A percentile compares a stretch with the other conserved stretches of the same genome.
phyloP scores from a whole-genome alignment of 1,284 basidiomycete species.

The Bjerkandera adusta region DNA sequence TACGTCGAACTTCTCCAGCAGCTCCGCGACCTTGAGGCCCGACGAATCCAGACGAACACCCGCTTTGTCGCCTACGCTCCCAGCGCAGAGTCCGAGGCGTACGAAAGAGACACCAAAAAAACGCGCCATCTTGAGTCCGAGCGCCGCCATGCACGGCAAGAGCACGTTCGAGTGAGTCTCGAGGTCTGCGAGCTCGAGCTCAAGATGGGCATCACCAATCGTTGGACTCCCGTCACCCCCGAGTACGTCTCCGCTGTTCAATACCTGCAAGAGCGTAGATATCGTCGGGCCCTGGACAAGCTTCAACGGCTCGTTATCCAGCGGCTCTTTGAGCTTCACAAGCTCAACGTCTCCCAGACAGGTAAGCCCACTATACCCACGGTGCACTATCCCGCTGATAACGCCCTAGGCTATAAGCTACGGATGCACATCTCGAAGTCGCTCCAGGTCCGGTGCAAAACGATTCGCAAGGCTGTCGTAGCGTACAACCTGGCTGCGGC shows the following conservation, averaged over 20 bases:
- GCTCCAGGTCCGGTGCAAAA: conserved; percentile 21
- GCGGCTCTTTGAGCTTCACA: conserved; percentile 31
- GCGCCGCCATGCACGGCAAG: conserved; percentile 5
- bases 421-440: conserved; percentile 26
- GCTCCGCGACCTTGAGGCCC: conserved; percentile 18
- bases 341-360: conserved; percentile 26
- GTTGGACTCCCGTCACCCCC: conserved; percentile 20
- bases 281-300: conserved; percentile 23
- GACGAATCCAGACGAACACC: background rate
- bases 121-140: conserved; percentile 17
- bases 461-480: conserved; percentile 21
- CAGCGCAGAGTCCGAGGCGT: background rate
- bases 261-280: conserved; percentile 20
- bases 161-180: background rate
- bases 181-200: conserved; percentile 21
- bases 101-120: conserved; percentile 1
- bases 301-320: conserved; percentile 29
- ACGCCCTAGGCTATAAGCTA: conserved; percentile 22
- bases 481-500: conserved; percentile 27
- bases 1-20: conserved; percentile 17
- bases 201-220: conserved; percentile 19
- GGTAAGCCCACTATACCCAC: conserved; percentile 15
- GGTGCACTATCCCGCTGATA: background rate
- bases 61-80: conserved; percentile 3
- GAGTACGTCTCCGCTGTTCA: conserved; percentile 16